Evolutionary conservation across 306 rosid genomes (phyloP), one percentile per base, ranked within the genome.

Genomic region (Vigna hirtella): DNA sequence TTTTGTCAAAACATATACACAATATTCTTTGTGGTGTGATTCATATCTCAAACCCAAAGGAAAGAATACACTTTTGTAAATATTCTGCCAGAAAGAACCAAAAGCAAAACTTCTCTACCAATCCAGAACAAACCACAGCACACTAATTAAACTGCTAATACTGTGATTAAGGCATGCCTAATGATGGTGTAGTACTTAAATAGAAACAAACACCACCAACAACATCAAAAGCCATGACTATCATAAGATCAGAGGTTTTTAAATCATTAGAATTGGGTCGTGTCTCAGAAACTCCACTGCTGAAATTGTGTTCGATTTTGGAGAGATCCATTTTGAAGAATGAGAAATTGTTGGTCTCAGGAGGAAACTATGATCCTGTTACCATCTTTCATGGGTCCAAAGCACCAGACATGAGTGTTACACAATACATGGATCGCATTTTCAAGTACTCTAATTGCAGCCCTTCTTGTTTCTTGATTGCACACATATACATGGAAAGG

Each of bases 401-500:
- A 66, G 89, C 89, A 32, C 91, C 97, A 1, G 62, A 78, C 69
- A n/a, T 87, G 87, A 83, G 87, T 77, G 50, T 87, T 13, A 80
- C 72, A 56, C 80, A 76, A n/a, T 92, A 92, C 51, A 28, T 84
- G 34, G 88, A 90, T 55, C 88, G 93, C 28, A 90, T 92, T 18
- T 82, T 76, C 73, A 87, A 82, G 90, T 88, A 92, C 80, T 17
- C 79, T 3, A 58, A 51, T 14, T 92, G 97, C 83, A 89, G 90
- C 72, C 66, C 89, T 42, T 85, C 85, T 51, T 92, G 93, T 78
- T 84, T 86, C 66, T 86, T 92, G 49, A 79, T 79, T 40, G 93
- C 93, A 24, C 87, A 92, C 38, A 90, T 92, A 45, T 90, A 92
- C 87, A 52, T 90, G 18, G 90, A 92, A 56, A 90, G 90, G 70